Conservation (phyloP, 371 early-diverging fungal species). For the Haplosporangium sp. region DNA sequence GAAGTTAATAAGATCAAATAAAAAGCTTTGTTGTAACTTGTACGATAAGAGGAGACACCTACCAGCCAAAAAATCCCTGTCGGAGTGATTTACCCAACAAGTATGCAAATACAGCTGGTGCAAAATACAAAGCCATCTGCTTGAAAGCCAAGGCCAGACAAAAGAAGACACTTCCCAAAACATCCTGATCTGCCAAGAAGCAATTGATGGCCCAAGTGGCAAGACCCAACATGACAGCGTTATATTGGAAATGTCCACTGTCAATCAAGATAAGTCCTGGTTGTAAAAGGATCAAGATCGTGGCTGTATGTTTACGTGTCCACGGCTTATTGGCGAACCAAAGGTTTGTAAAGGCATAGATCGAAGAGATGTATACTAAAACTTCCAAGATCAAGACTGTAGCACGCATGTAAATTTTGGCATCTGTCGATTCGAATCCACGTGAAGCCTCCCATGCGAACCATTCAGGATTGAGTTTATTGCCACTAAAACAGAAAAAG, state of each 20-base stretch:
- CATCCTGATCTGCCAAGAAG: slow-evolving; percentile 68
- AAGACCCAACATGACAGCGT: slow-evolving; percentile 94
- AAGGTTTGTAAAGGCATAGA: slow-evolving; percentile 68
- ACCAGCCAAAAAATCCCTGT: slow-evolving; percentile 59
- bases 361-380: slow-evolving; percentile 82
- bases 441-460: slow-evolving; percentile 88
- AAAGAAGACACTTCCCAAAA: slow-evolving; percentile 83
- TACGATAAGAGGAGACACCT: slow-evolving; percentile 20
- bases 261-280: slow-evolving; percentile 93
- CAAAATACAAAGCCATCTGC: slow-evolving; percentile 96
- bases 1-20: not conserved
- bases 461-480: slow-evolving; percentile 83
- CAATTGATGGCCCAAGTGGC: slow-evolving; percentile 79
- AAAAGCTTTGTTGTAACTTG: not conserved
- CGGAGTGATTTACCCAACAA: slow-evolving; percentile 82
- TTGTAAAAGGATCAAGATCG: slow-evolving; percentile 78
- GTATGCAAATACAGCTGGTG: slow-evolving; percentile 90
- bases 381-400: slow-evolving; percentile 84
- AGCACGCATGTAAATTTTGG: slow-evolving; percentile 91
- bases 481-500: slow-evolving; percentile 64
- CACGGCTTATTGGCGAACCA: slow-evolving; percentile 50
- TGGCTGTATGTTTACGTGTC: slow-evolving; percentile 62
- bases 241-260: slow-evolving; percentile 98
- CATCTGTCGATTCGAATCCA: slow-evolving; percentile 78
- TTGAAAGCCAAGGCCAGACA: slow-evolving; percentile 89